Evolutionary conservation across 2,329 filamentous ascomycete genomes (phyloP).

Genomic region (Verticillium zaregamsianum): DNA sequence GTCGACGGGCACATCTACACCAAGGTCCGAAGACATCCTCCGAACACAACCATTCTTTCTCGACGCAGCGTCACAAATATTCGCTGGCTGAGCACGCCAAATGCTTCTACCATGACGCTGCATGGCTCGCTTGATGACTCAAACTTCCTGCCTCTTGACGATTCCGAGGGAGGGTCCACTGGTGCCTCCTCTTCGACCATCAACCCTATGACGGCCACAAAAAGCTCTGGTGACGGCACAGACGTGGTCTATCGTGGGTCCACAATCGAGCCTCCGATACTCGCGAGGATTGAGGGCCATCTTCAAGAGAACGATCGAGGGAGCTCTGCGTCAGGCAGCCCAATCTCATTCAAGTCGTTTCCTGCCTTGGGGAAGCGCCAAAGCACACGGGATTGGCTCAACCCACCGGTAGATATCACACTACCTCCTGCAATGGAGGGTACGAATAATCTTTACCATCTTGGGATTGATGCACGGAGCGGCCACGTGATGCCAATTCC

Average conservation of each 20-base stretch:
- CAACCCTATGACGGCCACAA: neutral
- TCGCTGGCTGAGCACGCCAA: slow-evolving; percentile 17
- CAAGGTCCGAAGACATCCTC: slow-evolving; percentile 7
- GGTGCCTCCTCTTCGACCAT: neutral
- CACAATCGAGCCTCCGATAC: neutral
- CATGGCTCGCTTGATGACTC: slow-evolving; percentile 7
- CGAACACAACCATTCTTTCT: slow-evolving; percentile 23
- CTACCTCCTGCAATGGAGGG: neutral
- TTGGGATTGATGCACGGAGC: slow-evolving; percentile 25
- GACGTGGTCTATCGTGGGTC: neutral
- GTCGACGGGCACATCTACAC: slow-evolving; percentile 16
- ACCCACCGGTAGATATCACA: slow-evolving; percentile 14
- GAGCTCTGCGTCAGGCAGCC: neutral
- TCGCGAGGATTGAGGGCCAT: too few relatives aligned
- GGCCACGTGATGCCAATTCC: slow-evolving; percentile 9
- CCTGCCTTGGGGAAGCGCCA: slow-evolving; percentile 25
- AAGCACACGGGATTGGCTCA: slow-evolving; percentile 27
- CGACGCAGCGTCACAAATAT: slow-evolving; percentile 24
- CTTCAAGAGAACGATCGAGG: neutral
- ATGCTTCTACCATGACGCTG: slow-evolving; percentile 9
- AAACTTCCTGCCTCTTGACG: neutral
- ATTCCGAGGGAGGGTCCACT: neutral
- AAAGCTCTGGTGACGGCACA: neutral
- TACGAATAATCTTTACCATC: slow-evolving; percentile 18
- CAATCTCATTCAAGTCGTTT: slow-evolving; percentile 26